Conservation (phyloP, 2,329 filamentous ascomycete genomes). For the Neoascochyta sp. region DNA sequence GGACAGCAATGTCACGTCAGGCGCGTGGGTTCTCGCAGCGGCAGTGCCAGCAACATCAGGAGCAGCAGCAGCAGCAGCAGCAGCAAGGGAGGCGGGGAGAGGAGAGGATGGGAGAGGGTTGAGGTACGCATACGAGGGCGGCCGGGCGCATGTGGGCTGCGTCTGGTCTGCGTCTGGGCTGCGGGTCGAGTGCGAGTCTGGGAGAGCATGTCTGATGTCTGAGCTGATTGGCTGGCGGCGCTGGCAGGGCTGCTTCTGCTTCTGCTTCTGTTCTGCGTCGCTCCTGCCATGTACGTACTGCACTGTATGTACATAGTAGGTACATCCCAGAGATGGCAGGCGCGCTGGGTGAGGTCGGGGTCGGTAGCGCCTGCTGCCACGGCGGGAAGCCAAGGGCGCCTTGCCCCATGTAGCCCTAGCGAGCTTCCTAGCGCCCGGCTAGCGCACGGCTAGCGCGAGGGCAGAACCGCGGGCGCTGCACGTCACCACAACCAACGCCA, state of each 20-base stretch:
- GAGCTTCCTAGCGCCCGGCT: too few species aligned
- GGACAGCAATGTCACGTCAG: conserved; percentile 27
- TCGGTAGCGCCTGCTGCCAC: conserved; percentile 14
- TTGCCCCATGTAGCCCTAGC: conserved; percentile 17
- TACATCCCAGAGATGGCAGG: too few species aligned
- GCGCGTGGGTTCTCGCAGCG: conserved; percentile 19
- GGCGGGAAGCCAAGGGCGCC: conserved; percentile 18
- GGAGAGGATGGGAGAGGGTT: too few species aligned
- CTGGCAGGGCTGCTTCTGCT: too few species aligned
- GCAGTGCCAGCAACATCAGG: conserved; percentile 18
- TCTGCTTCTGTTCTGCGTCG: too few species aligned
- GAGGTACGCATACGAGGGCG: not conserved
- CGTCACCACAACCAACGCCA: too few species aligned
- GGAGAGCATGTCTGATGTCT: too few species aligned
- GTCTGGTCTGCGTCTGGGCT: too few species aligned
- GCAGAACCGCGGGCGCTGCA: conserved; percentile 33
- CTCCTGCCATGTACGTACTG: too few species aligned
- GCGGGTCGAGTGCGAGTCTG: too few species aligned
- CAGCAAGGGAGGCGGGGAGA: conserved; percentile 14
- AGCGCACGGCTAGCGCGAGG: conserved; percentile 19
- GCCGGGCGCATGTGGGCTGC: not conserved
- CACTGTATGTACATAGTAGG: too few species aligned
- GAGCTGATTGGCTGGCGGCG: too few species aligned
- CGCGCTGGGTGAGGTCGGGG: conserved; percentile 16
- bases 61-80: conserved; percentile 7